Base-by-base conservation (phyloP, 2,329 filamentous ascomycete genomes). In the Fusarium domesticum region DNA sequence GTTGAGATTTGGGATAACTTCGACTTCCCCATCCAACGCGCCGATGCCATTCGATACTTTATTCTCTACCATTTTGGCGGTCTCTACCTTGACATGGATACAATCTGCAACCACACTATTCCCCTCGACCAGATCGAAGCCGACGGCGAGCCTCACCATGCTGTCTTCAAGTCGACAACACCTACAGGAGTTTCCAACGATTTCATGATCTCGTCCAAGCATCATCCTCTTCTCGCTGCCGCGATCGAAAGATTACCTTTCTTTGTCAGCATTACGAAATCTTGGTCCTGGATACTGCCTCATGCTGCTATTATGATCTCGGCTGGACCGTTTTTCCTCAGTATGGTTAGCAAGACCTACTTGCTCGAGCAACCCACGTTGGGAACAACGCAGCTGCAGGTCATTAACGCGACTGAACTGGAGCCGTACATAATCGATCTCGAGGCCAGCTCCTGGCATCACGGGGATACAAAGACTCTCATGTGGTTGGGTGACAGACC, bases 181-280 rank as follows among this genome's bases (percentile, higher is more conserved):
- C 87, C 87, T 2, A 91, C 87, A 1, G 87, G 87, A 50, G 87
- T 91, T 56, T 87, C 83, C 54, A 91, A 91, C 70, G 87, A 91
- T 59, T 84, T 83, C 32, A 89, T 91, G 85, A 85, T 85, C 37
- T 70, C 85, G 14, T 75, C 87, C 1, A 81, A 84, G 0, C 76
- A 81, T 48, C 87, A 91, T 57, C 85, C 85, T 0, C 88, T 88
- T 70, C 89, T 89, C 72, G 71, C 83, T 39, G 74, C 76, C 37
- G 82, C 85, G 31, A 85, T 89, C 56, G 76, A 85, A 50, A 74
- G 77, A 11, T 70, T 91, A n/a, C 75, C 80, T 45, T 37, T 48
- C 33, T 72, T 75, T 42, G 88, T 87, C 65, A 77, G 87, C 60
- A 50, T 61, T 20, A 65, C 62, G 16, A 76, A 80, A 47, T 79